Evolutionary conservation across 345 rosid genomes (phyloP), one percentile per base, ranked within the genome.

Genomic region (Euphorbia lathyris): DNA sequence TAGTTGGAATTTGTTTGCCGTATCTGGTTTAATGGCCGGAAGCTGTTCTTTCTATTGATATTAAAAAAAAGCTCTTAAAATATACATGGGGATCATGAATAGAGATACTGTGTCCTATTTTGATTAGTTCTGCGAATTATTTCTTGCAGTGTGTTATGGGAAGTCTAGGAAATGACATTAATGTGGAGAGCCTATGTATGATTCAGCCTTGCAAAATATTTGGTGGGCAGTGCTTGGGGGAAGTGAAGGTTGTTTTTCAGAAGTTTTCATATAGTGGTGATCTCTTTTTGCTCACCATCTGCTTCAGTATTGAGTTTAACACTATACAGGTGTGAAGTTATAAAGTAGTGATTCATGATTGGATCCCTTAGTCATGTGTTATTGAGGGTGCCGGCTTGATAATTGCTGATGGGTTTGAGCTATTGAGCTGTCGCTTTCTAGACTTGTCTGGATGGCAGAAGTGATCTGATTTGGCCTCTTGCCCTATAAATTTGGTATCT

Each of bases 101-200:
- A 22, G 45, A 23, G 40, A 43, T 17, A 34, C 22, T 8, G 3
- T 38, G 12, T 38, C 2, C 48, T 51, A 47, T 42, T 58, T 48
- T 36, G 58, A 19, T 63, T 22, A 23, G 23, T 58, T 45, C 36
- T 70, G 51, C 65, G 19, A n/a, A 63, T 47, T 48, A 25, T 59
- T 52, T 53, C 69, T 58, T 62, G 14, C 50, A 62, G 63, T 32
- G 23, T 52, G 26, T 72, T 30, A 32, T 58, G 53, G 23, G 63
- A 52, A 50, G 47, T 69, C n/a, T 75, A 77, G 79, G 72, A 62
- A 65, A 66, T 72, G 68, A 10, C 63, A 40, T 32, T 63, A 57
- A 63, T 58, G 32, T 75, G 32, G 50, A 70, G 61, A 51, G 65
- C 53, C 45, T 8, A 56, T 59, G 29, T n/a, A 51, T 53, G 12